phyloP scores from a whole-genome alignment of 805 yeast species.

The Candida mattraensis region DNA sequence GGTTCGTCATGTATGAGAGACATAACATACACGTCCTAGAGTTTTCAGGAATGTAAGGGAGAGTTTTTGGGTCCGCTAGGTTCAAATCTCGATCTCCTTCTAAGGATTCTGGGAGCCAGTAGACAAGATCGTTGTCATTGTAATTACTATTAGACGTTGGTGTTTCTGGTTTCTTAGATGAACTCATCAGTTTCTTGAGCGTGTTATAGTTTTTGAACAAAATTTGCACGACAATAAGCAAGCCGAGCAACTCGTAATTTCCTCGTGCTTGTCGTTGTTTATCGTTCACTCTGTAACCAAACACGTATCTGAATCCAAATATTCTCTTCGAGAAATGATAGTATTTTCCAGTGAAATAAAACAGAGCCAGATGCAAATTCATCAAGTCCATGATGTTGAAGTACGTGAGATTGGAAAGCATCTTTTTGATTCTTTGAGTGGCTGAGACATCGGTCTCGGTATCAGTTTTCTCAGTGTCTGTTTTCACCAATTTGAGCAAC shows the following conservation, averaged over 20 bases:
- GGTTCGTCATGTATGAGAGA: conserved; percentile 73
- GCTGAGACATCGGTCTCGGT: too few species aligned
- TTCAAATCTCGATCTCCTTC: conserved; percentile 38
- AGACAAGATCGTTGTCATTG: conserved; percentile 17
- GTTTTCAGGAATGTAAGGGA: conserved; percentile 68
- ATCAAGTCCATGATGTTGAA: conserved; percentile 50
- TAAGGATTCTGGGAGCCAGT: conserved; percentile 14
- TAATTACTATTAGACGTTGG: conserved; percentile 5
- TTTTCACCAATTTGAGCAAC: conserved; percentile 13
- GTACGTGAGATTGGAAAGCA: conserved; percentile 37
- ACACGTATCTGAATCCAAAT: conserved; percentile 76
- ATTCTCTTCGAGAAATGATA: conserved; percentile 76
- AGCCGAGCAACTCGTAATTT: conserved; percentile 77
- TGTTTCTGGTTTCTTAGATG: conserved; percentile 1
- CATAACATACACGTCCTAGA: conserved; percentile 86
- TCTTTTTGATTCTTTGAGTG: conserved; percentile 11
- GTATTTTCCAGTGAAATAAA: conserved; percentile 80
- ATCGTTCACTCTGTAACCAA: conserved; percentile 59
- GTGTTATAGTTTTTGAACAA: conserved; percentile 42
- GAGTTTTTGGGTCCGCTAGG: conserved; percentile 51
- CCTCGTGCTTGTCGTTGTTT: conserved; percentile 43
- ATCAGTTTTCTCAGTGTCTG: conserved; percentile 15
- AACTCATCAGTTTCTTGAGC: conserved; percentile 21
- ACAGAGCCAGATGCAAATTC: conserved; percentile 75
- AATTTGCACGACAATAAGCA: conserved; percentile 54